Conservation (phyloP, 805 yeast genomes). For the Cyberlindnera xylosilytica region DNA sequence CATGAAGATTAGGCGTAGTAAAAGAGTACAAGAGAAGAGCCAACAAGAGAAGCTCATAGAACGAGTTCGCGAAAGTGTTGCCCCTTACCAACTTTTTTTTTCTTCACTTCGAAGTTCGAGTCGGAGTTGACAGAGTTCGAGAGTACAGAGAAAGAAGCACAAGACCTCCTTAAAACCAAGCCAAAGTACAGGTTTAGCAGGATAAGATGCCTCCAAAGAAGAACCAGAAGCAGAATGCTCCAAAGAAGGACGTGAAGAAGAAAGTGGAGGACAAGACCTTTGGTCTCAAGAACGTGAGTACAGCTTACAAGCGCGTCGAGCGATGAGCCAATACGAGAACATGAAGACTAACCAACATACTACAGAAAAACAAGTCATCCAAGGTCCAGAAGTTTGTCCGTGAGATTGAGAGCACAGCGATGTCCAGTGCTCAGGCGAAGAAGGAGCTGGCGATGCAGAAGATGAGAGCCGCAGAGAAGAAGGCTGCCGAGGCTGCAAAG, state of each 20-base stretch:
- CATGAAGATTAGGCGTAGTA: too few species aligned
- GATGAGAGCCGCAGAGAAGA: slow-evolving; percentile 71
- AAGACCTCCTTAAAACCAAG: too few species aligned
- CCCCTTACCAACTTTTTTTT: too few species aligned
- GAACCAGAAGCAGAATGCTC: slow-evolving; percentile 46
- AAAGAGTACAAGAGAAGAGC: too few species aligned
- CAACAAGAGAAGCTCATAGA: too few species aligned
- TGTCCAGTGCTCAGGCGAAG: slow-evolving; percentile 58
- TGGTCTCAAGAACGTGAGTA: slow-evolving; percentile 72
- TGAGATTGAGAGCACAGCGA: slow-evolving; percentile 57
- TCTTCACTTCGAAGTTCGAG: too few species aligned
- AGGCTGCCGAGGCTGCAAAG: slow-evolving; percentile 87
- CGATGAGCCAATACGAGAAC: neutral
- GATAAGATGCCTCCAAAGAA: slow-evolving; percentile 78
- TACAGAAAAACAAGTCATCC: slow-evolving; percentile 77
- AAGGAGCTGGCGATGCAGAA: slow-evolving; percentile 74
- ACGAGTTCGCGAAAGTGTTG: too few species aligned
- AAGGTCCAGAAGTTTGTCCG: slow-evolving; percentile 75
- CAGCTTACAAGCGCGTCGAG: neutral
- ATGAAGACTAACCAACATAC: slow-evolving; percentile 3
- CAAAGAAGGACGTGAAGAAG: slow-evolving; percentile 52
- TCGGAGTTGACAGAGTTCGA: too few species aligned
- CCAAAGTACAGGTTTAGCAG: too few species aligned
- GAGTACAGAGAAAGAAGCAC: too few species aligned
- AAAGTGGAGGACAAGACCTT: slow-evolving; percentile 88